phyloP scores from a whole-genome alignment of 108 stramenopile species.

The Cyclotella choctawhatcheeana region DNA sequence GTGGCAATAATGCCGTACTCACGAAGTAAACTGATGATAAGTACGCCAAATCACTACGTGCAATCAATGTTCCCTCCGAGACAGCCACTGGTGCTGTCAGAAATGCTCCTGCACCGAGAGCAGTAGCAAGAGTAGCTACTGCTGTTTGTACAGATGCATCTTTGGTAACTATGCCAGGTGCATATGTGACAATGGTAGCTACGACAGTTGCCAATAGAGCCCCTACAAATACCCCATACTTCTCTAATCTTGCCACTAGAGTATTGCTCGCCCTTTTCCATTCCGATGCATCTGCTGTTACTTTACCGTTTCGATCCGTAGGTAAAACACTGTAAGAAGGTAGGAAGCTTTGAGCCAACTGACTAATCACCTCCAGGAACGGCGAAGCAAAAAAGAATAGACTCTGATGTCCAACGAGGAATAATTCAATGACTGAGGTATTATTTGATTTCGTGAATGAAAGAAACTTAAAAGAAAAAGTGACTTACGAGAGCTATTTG shows the following conservation, averaged over 20 bases:
- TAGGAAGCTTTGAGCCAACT: constrained; percentile 85
- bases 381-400: too few species aligned
- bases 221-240: constrained; percentile 65
- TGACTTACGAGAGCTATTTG: constrained; percentile 89
- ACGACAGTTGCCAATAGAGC: constrained; percentile 65
- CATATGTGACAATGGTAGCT: constrained; percentile 69
- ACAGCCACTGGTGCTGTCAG: constrained; percentile 88
- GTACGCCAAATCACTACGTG: constrained; percentile 72
- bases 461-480: too few species aligned
- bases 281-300: constrained; percentile 30
- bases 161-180: constrained; percentile 68
- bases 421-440: too few species aligned
- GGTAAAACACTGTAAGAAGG: constrained; percentile 52
- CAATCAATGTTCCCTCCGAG: constrained; percentile 82
- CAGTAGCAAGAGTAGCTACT: constrained; percentile 77
- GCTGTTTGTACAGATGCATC: constrained; percentile 70
- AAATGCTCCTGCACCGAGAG: constrained; percentile 71
- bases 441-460: too few species aligned
- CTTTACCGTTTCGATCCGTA: constrained; percentile 22
- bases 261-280: constrained; percentile 61
- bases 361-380: too few species aligned
- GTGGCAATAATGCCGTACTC: constrained; percentile 78
- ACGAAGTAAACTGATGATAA: constrained; percentile 76
- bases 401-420: too few species aligned
- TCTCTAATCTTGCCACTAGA: constrained; percentile 54